Evolutionary conservation across 208 protist species (phyloP).

Genomic region (Leishmania mexicana): DNA sequence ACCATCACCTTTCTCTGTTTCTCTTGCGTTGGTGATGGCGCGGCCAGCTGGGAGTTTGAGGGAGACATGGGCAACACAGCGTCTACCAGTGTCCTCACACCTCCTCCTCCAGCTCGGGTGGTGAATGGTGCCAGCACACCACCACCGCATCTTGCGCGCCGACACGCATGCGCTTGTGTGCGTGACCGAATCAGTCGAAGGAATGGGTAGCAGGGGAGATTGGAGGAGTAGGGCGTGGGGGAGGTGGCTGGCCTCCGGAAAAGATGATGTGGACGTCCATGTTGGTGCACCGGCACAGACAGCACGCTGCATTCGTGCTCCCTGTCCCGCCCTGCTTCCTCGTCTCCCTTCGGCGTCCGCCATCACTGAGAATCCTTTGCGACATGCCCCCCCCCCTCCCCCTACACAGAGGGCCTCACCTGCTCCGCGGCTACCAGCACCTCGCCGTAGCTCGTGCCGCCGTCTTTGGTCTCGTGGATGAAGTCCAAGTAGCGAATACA

Average conservation of each 20-base stretch:
- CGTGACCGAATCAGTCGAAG: not conserved
- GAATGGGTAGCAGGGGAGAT: not conserved
- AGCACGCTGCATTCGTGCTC: not conserved
- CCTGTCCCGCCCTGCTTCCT: not conserved
- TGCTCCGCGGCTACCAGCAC: constrained; percentile 35
- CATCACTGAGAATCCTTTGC: not conserved
- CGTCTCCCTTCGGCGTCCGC: not conserved
- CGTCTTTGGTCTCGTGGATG: constrained; percentile 47
- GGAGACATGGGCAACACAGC: not conserved
- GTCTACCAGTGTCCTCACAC: not conserved
- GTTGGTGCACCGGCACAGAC: not conserved
- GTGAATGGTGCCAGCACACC: not conserved
- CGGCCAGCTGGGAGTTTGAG: not conserved
- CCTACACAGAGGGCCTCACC: constrained; percentile 26
- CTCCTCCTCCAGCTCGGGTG: not conserved
- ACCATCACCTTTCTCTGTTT: too few relatives aligned
- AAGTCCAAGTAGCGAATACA: constrained; percentile 74
- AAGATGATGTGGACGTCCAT: not conserved
- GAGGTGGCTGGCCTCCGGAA: not conserved
- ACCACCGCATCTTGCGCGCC: not conserved
- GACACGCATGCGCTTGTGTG: not conserved
- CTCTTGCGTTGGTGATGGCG: not conserved
- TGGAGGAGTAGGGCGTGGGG: not conserved
- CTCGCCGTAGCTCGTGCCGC: constrained; percentile 52
- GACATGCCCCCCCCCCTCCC: not conserved